A percentile compares a stretch with the other conserved stretches of the same genome.
Evolutionary conservation across 768 basidiomycete species (phyloP).

Genomic region (Amanita rubescens): DNA sequence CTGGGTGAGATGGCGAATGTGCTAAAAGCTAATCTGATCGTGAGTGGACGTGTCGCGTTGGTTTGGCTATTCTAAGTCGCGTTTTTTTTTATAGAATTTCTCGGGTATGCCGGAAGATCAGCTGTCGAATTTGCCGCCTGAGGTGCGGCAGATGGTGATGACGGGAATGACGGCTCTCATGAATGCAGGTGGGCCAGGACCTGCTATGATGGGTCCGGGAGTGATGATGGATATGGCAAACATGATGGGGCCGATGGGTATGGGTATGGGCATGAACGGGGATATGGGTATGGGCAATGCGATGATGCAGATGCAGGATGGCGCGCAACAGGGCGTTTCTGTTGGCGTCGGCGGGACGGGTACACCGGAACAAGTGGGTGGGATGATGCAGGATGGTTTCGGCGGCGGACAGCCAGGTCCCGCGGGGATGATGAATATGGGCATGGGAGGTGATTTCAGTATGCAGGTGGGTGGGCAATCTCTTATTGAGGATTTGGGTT

Average conservation of each 20-base stretch:
- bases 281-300: slow-evolving; percentile 57
- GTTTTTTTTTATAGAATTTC: slow-evolving; percentile 48
- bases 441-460: slow-evolving; percentile 59
- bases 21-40: slow-evolving; percentile 77
- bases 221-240: slow-evolving; percentile 79
- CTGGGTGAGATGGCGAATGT: slow-evolving; percentile 73
- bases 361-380: slow-evolving; percentile 34
- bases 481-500: background rate
- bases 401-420: slow-evolving; percentile 31
- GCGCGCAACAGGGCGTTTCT: slow-evolving; percentile 26
- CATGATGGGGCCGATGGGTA: slow-evolving; percentile 55
- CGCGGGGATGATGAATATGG: slow-evolving; percentile 61
- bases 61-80: slow-evolving; percentile 3
- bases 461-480: slow-evolving; percentile 56
- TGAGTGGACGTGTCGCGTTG: slow-evolving; percentile 29
- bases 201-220: slow-evolving; percentile 54
- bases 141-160: slow-evolving; percentile 84
- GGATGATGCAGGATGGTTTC: slow-evolving; percentile 45
- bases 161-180: slow-evolving; percentile 74
- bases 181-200: slow-evolving; percentile 26
- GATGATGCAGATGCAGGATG: slow-evolving; percentile 51
- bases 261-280: slow-evolving; percentile 59
- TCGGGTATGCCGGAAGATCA: slow-evolving; percentile 79
- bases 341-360: slow-evolving; percentile 32
- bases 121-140: slow-evolving; percentile 67